A percentile compares a stretch with the other conserved stretches of the same genome.
phyloP scores from a whole-genome alignment of 163 green algal species.

The Scenedesmus sp. region DNA sequence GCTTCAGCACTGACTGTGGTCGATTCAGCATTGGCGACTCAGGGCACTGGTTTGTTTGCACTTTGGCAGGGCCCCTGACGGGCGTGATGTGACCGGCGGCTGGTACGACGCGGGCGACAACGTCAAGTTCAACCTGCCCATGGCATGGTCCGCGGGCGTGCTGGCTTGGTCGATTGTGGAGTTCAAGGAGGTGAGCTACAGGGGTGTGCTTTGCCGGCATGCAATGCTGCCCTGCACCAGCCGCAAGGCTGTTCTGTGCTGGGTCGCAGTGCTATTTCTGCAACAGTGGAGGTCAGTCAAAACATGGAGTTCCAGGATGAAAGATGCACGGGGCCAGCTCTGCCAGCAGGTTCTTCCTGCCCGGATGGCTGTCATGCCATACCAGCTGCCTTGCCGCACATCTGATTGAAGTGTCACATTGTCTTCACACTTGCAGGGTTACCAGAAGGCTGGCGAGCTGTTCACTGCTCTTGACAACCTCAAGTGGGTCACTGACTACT shows the following conservation, averaged over 20 bases:
- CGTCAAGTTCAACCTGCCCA: conserved; percentile 85
- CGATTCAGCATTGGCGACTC: too few relatives aligned
- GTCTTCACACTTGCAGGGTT: conserved; percentile 24
- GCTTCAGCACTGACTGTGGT: too few relatives aligned
- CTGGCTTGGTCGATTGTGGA: conserved; percentile 80
- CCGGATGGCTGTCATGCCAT: too few relatives aligned
- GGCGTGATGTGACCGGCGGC: conserved; percentile 62
- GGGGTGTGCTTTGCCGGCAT: conserved; percentile 15
- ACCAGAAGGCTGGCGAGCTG: not conserved
- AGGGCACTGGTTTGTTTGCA: too few relatives aligned
- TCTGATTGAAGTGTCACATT: too few relatives aligned
- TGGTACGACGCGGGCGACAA: conserved; percentile 76
- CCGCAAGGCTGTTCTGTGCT: too few relatives aligned
- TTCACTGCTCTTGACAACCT: conserved; percentile 48
- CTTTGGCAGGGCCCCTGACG: conserved; percentile 52
- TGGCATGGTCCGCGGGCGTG: conserved; percentile 79
- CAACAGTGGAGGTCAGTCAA: too few relatives aligned
- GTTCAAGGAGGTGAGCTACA: conserved; percentile 65
- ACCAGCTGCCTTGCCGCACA: too few relatives aligned
- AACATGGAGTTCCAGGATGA: too few relatives aligned
- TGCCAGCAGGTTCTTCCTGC: too few relatives aligned
- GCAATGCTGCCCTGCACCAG: not conserved
- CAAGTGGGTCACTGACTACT: conserved; percentile 81
- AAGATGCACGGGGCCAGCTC: too few relatives aligned
- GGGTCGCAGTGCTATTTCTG: too few relatives aligned